Base-by-base conservation (phyloP, 345 rosid species). In the Nasturtium officinale region DNA sequence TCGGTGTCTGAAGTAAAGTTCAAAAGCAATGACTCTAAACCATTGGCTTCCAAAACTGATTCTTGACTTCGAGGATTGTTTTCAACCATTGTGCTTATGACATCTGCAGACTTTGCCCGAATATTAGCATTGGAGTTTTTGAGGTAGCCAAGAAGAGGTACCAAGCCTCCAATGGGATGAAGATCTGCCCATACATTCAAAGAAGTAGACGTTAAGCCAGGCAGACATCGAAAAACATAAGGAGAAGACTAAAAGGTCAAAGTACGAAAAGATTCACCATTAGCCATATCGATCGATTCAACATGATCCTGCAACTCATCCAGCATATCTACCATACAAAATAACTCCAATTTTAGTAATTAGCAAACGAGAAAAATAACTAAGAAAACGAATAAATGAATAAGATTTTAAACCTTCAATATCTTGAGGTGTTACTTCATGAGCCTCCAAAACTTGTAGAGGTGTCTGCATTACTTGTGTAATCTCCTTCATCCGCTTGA, bases 401-500 rank as follows among this genome's bases (percentile, higher is more conserved):
- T 0, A 25, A 5, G 18, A 61, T 20, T 12, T 20, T 11, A 3
- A 71, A 90, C 96, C 89, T 90, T 89, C 79, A 58, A 89, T 83
- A 78, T 89, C 91, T 37, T 69, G 64, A 71, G 90, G 71, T 26
- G 96, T 82, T 23, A 93, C 94, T 15, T 90, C 86, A 16, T 90
- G 96, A 62, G 90, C 80, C 73, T 86, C 97, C 77, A 93, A 74
- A 16, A 86, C 87, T 13, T 82, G 81, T 76, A 82, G 82, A 3
- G 93, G 89, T 13, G 90, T 81, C 69, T 87, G 90, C 96, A 92
- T 87, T 8, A 92, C 97, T 9, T 82, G 77, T 52, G 88, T 87
- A 38, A 92, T 89, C 90, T 92, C 98, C 71, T 94, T 94, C 98
- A 94, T 83, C 3, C 98, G 87, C 78, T 82, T 77, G 43, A 87